A percentile compares a stretch with the other conserved stretches of the same genome.
phyloP scores from a whole-genome alignment of 1,139 yeast genomes.

The Taphrina deformans region DNA sequence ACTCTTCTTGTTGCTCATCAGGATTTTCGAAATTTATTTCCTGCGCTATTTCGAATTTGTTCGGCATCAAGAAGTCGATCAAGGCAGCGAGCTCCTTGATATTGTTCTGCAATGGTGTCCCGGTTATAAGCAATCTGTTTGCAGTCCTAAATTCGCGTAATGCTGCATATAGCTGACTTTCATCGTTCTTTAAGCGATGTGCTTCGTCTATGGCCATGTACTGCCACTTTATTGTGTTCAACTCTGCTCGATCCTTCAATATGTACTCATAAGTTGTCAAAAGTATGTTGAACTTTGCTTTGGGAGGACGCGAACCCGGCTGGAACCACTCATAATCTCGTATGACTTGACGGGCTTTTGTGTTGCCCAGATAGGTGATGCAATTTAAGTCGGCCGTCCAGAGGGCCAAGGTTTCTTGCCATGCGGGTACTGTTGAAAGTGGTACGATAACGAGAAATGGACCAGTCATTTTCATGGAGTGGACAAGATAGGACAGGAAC shows the following conservation, averaged over 20 bases:
- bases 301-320: conserved; percentile 54
- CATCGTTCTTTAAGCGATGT: conserved; percentile 91
- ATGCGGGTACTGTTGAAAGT: conserved; percentile 91
- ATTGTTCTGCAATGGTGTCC: conserved; percentile 96
- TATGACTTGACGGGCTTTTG: conserved; percentile 76
- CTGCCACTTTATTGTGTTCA: conserved; percentile 89
- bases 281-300: conserved; percentile 82
- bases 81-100: conserved; percentile 93
- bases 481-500: conserved; percentile 89
- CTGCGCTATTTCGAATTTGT: conserved; percentile 81
- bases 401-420: conserved; percentile 97
- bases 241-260: conserved; percentile 75
- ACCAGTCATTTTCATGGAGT: conserved; percentile 92
- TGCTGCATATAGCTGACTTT: conserved; percentile 87
- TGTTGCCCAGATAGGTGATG: conserved; percentile 88
- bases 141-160: conserved; percentile 76
- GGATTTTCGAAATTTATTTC: conserved; percentile 93
- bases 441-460: conserved; percentile 97
- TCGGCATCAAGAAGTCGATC: conserved; percentile 95
- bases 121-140: conserved; percentile 87
- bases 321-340: conserved; percentile 82
- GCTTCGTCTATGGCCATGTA: conserved; percentile 98
- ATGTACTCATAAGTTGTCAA: conserved; percentile 95
- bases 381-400: conserved; percentile 98
- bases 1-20: conserved; percentile 79